These are phyloP conservation scores for Flaveria brownii DNA, from an alignment of 129 eudicot species.

Conservation along the genomic window DNA sequence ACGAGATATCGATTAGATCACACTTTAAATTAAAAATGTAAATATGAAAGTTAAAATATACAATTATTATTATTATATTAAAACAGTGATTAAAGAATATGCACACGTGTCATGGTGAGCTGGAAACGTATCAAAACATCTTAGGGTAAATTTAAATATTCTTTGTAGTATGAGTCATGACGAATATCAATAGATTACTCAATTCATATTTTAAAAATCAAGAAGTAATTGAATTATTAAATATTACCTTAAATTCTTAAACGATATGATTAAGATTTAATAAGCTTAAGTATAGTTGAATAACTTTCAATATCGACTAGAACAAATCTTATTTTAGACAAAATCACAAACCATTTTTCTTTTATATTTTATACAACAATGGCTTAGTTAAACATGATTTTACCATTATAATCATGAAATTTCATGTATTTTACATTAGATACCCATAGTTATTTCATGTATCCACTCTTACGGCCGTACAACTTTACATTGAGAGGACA, in stretches of 20 bases:
- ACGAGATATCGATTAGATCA: conserved; percentile 5
- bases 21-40: neutral
- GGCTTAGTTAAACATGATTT: too few species aligned
- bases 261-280: too few species aligned
- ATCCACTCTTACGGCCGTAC: too few species aligned
- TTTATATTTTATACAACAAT: too few species aligned
- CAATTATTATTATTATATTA: neutral
- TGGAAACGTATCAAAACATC: neutral
- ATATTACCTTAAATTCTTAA: neutral
- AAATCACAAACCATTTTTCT: too few species aligned
- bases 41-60: neutral
- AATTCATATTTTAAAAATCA: neutral
- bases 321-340: too few species aligned
- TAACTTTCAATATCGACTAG: too few species aligned
- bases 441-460: too few species aligned
- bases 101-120: neutral
- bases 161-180: neutral
- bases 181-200: neutral
- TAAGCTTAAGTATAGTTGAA: too few species aligned
- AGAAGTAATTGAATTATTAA: neutral
- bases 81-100: neutral
- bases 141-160: neutral
- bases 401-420: too few species aligned
- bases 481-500: too few species aligned
- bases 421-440: too few species aligned